Conservation (phyloP, 1,284 basidiomycete genomes). For the Ustilago curta region DNA sequence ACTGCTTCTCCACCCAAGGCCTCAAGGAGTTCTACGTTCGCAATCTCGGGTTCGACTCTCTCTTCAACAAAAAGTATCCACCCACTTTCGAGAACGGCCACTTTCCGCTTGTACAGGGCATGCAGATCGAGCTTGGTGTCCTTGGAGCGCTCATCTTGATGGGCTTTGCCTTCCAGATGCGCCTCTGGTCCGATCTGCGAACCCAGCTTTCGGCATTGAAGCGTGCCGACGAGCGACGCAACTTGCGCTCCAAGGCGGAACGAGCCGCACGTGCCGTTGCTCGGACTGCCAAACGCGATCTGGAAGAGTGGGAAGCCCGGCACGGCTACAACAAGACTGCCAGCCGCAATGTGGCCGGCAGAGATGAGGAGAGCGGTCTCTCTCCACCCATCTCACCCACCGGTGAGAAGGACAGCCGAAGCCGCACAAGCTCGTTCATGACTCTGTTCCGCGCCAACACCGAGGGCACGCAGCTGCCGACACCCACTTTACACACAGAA, state of each 20-base stretch:
- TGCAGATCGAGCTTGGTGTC: constrained; percentile 92
- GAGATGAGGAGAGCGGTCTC: constrained; percentile 25
- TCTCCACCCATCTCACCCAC: constrained; percentile 1
- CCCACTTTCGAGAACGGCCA: constrained; percentile 63
- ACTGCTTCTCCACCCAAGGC: constrained; percentile 79
- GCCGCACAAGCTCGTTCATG: constrained; percentile 44
- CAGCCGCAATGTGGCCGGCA: constrained; percentile 11
- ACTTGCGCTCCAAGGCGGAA: constrained; percentile 79
- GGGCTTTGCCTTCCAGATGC: constrained; percentile 89
- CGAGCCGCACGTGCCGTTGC: constrained; percentile 80
- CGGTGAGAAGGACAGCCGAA: constrained; percentile 19
- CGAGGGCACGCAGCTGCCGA: constrained; percentile 19
- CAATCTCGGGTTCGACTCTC: constrained; percentile 84
- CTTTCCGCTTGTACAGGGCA: constrained; percentile 86
- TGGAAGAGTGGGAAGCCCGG: constrained; percentile 86
- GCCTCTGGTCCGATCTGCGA: constrained; percentile 75
- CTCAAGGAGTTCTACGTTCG: constrained; percentile 96
- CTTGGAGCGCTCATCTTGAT: constrained; percentile 76
- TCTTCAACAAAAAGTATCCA: constrained; percentile 73
- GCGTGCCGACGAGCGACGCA: constrained; percentile 80
- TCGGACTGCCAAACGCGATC: constrained; percentile 77
- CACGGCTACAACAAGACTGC: constrained; percentile 74
- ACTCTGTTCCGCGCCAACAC: constrained; percentile 30
- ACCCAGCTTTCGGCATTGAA: constrained; percentile 81
- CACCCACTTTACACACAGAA: constrained; percentile 20